Evolutionary conservation across 148 eudicot genomes (phyloP), one percentile per base, ranked within the genome.

Genomic region (Rhododendron simsii): DNA sequence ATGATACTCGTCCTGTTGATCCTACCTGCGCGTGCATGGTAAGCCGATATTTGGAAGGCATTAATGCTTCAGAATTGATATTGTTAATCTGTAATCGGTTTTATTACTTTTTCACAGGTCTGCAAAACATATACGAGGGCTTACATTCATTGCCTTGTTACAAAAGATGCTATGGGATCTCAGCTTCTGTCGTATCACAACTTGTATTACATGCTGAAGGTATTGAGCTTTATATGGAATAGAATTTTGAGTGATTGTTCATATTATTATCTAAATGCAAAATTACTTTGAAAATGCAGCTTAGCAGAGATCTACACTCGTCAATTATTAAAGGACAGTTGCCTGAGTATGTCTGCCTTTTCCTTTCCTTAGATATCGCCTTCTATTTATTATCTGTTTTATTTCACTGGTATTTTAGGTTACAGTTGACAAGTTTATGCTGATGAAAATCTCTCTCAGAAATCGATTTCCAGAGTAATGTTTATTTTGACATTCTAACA

Each of bases 141-240:
- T 16, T 96, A 94, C 77, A 89, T 96, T 83, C 98, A 96, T 82
- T 93, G 95, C 90, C 97, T 94, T 81, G 99, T 95, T 61, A 96
- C 99, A 8, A 96, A 95, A 91, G 98, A 96, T 85, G 97, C 97
- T 5, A 94, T 96, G 98, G 99, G 99, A 71, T 95, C 98, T 88
- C 98, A 96, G 87, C 98, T 96, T 87, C 88, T 96, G 59, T 96
- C 99, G 5, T 96, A 94, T 89, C 99, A 96, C 92, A 96, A 96
- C 86, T 80, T 96, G 79, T 91, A 88, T 90, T 95, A 94, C 90
- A 96, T 96, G 98, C 86, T 96, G 94, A 91, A 95, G 96, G 99
- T 93, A 90, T 11, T 41, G 21, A 30, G 14, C n/a, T 35, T 81
- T 57, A 11, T 63, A 69, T 30, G 12, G 28, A 55, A 28, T 78